These are phyloP conservation scores for Tylopilus balloui DNA, from an alignment of 768 basidiomycete genomes.

Conservation along the genomic window DNA sequence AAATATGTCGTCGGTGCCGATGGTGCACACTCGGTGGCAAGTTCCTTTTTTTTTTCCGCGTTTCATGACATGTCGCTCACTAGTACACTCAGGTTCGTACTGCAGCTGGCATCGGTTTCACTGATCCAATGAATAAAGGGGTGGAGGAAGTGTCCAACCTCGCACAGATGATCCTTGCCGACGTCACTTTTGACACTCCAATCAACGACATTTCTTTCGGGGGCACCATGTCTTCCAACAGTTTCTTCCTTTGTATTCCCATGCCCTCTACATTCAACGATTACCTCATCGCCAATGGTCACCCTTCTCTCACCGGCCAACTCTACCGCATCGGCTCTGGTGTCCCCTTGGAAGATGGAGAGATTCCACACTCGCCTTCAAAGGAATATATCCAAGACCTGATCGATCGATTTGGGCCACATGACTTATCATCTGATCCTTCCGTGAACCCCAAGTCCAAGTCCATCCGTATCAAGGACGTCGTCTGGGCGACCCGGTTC, in stretches of 20 bases:
- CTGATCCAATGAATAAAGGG: constrained; percentile 38
- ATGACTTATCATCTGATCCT: constrained; percentile 34
- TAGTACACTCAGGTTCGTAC: constrained; percentile 38
- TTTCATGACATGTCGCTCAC: not conserved
- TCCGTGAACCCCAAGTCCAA: constrained; percentile 31
- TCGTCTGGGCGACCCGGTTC: constrained; percentile 46
- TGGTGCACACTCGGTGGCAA: constrained; percentile 44
- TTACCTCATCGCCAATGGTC: constrained; percentile 15
- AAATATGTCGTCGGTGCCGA: constrained; percentile 52
- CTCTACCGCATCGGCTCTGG: constrained; percentile 42
- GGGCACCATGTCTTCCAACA: constrained; percentile 1
- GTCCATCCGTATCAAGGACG: constrained; percentile 34
- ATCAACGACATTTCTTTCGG: not conserved
- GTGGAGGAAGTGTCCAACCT: constrained; percentile 27
- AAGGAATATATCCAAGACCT: constrained; percentile 43
- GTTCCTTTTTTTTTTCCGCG: constrained; percentile 3
- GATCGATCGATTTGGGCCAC: constrained; percentile 40
- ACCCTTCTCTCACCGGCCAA: not conserved
- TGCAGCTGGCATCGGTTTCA: constrained; percentile 39
- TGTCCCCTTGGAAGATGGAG: constrained; percentile 34
- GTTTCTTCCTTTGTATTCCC: constrained; percentile 14
- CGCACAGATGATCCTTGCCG: constrained; percentile 28
- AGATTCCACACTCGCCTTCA: constrained; percentile 36
- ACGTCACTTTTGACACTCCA: constrained; percentile 14
- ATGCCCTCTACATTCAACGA: constrained; percentile 17